Evolutionary conservation across 495 filamentous ascomycete genomes (phyloP).

Genomic region (Acidiella bohemica): DNA sequence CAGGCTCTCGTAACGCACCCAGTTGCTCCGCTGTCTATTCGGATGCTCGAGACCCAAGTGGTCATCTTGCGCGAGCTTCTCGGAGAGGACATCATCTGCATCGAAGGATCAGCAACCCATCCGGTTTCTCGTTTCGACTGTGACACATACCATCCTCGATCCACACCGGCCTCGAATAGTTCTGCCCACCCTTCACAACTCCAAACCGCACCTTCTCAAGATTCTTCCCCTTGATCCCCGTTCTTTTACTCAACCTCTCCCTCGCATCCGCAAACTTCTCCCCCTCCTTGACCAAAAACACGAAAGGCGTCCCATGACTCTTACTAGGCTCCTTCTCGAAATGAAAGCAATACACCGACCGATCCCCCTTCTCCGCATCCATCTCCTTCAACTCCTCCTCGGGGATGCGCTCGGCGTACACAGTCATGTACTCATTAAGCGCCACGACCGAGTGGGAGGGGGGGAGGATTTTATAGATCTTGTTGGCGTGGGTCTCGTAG

Average conservation of each 20-base stretch:
- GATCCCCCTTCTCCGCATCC: slow-evolving; percentile 37
- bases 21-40: slow-evolving; percentile 53
- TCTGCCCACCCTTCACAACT: slow-evolving; percentile 49
- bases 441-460: slow-evolving; percentile 50
- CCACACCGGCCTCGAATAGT: slow-evolving; percentile 64
- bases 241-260: slow-evolving; percentile 74
- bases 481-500: slow-evolving; percentile 65
- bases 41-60: slow-evolving; percentile 79
- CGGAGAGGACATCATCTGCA: slow-evolving; percentile 70
- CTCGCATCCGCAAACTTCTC: slow-evolving; percentile 86
- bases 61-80: slow-evolving; percentile 60
- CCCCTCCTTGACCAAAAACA: slow-evolving; percentile 75
- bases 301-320: slow-evolving; percentile 74
- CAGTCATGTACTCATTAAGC: slow-evolving; percentile 70
- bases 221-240: slow-evolving; percentile 90
- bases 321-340: slow-evolving; percentile 78
- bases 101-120: not conserved
- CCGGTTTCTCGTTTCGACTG: not conserved
- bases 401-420: slow-evolving; percentile 69
- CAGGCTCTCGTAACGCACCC: slow-evolving; percentile 48
- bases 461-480: slow-evolving; percentile 61
- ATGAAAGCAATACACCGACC: slow-evolving; percentile 66
- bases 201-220: slow-evolving; percentile 99
- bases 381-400: slow-evolving; percentile 49
- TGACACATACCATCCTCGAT: slow-evolving; percentile 66